Percentiles rank a stretch among this genome's conserved stretches.
phyloP scores from a whole-genome alignment of 2,329 filamentous ascomycete species.

The Talaromyces funiculosus region DNA sequence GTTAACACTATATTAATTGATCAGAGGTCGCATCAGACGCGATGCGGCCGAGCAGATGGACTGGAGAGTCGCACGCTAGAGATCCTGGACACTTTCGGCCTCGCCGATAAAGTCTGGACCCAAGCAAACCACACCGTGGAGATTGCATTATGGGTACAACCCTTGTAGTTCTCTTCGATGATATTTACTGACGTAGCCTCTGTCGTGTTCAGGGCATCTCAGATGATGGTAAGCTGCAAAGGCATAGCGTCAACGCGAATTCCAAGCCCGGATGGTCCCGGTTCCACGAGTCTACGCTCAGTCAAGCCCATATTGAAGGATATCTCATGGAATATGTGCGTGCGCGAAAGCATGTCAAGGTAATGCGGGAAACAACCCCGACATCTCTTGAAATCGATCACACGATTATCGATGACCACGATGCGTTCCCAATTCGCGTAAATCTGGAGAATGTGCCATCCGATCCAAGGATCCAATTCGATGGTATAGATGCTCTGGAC shows the following conservation, averaged over 20 bases:
- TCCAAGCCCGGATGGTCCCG: neutral
- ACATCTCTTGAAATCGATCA: too few relatives aligned
- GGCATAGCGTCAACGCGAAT: neutral
- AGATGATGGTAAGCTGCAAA: neutral
- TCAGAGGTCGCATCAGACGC: neutral
- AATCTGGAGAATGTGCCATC: too few relatives aligned
- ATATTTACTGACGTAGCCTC: too few relatives aligned
- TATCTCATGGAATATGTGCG: slow-evolving; percentile 60
- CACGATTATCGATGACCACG: too few relatives aligned
- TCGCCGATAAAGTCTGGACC: slow-evolving; percentile 55
- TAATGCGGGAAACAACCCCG: slow-evolving; percentile 51
- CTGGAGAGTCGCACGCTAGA: slow-evolving; percentile 63
- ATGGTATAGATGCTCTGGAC: too few relatives aligned
- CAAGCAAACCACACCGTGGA: slow-evolving; percentile 17
- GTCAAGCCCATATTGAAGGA: slow-evolving; percentile 65
- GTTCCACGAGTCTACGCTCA: slow-evolving; percentile 57
- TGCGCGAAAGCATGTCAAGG: slow-evolving; percentile 47
- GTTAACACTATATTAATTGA: too few relatives aligned
- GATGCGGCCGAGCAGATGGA: slow-evolving; percentile 47
- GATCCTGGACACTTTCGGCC: slow-evolving; percentile 67
- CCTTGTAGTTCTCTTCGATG: neutral
- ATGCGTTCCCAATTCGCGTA: too few relatives aligned
- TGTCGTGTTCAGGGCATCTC: too few relatives aligned
- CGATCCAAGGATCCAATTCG: too few relatives aligned
- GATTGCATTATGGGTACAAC: neutral